Base-by-base conservation (phyloP, 2,329 filamentous ascomycete species). In the Penicillium corylophilum region DNA sequence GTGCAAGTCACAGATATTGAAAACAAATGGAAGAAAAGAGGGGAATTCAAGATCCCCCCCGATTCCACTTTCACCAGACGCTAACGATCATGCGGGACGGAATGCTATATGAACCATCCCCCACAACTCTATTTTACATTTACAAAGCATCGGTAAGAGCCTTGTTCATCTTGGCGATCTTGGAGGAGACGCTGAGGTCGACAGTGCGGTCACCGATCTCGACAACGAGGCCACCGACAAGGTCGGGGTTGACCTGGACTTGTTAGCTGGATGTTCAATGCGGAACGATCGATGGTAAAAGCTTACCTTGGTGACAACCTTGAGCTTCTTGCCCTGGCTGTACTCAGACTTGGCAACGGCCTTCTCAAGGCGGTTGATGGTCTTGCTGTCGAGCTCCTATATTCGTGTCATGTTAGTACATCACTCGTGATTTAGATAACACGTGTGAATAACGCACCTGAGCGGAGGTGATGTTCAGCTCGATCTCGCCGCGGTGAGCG, bases 121-220 rank as follows among this genome's bases (percentile, higher is more conserved):
- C 52, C 60, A 62, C 50, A 55, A 55, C 48, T 45, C 50, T 60
- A 62, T 61, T 62, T 64, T 62, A 65, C 71, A 75, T 91, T 89
- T 96, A 99, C 89, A 99, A 82, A 77, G 88, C 83, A 79, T 99
- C 94, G 66, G 84, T 92, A 73, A 99, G 88, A 74, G 96, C 87
- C 88, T 97, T 99, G 90, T 99, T 99, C 85, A 99, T 90, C 86
- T 91, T 95, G 75, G 89, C 84, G 77, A 99, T 88, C 84, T 93
- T 95, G 74, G 89, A 82, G 44, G 93, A 93, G 70, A 99, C 92
- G 77, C 88, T 94, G 66, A 96, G 88, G 79, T 99, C 94, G 72
- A 99, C 96, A 74, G 93, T 97, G 72, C 93, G 89, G 83, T 97
- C 93, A 70, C 92, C 93, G 65, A 97, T 88, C 80, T 97, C 93